Base-by-base conservation (phyloP, 257 asterid genomes). In the Capsicum pubescens region DNA sequence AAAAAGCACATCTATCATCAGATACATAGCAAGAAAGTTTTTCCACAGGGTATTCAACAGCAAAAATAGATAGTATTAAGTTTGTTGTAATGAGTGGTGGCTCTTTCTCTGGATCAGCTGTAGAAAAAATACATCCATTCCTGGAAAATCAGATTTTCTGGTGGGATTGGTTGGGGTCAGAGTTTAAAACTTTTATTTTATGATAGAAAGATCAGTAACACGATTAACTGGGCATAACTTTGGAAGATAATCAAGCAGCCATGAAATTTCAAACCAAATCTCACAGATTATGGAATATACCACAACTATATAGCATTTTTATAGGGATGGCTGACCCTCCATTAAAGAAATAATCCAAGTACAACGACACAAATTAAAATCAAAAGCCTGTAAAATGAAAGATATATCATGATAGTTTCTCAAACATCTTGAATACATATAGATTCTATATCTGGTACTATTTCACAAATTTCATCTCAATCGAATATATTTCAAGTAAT, bases 71-170 rank as follows among this genome's bases (percentile, higher is more conserved):
- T 17, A 94, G 91, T 55, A 94, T 94, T 11, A 97, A 93, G 87
- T 94, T 94, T 70, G 97, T 89, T 48, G 97, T 94, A 19, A 94
- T 97, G 54, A 94, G 93, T 2, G 98, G 98, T 15, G 98, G 97
- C 90, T 94, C 98, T 76, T 94, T 94, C 86, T 94, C 97, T 2
- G 97, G 98, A 89, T 94, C 98, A 44, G 98, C 98, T 16, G 98
- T 94, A 13, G 98, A 94, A 46, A 94, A 79, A 87, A 94, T 57
- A 94, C 78, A 83, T 94, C 98, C 48, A 93, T 56, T n/a, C 98
- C 98, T 0, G 97, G 98, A 84, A 94, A 97, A 87, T 94, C 98
- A 52, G 98, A 94, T 90, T 94, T 92, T 36, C 97, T 97, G 3
- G 90, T 87, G 48, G 97, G 98, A 69, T 94, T 94, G 52, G 92